phyloP scores from a whole-genome alignment of 139 green algal species.

The Auxenochlorella pyrenoidosa region DNA sequence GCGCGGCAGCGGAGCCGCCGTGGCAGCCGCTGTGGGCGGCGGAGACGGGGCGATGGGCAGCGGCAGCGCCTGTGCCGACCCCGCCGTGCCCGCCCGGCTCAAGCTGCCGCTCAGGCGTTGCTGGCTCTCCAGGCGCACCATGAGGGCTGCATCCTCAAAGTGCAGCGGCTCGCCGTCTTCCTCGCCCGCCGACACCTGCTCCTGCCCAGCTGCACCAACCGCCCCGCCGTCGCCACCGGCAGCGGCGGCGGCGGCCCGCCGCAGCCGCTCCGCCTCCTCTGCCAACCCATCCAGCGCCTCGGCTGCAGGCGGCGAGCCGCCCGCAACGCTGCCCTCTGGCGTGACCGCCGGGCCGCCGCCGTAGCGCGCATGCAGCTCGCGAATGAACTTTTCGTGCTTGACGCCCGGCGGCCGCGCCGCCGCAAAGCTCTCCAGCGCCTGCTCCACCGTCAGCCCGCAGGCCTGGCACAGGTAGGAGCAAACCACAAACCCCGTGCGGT shows the following conservation, averaged over 20 bases:
- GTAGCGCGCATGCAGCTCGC: conserved; percentile 75
- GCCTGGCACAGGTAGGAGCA: conserved; percentile 81
- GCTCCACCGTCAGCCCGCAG: conserved; percentile 68
- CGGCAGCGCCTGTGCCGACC: background rate
- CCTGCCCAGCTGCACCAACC: background rate
- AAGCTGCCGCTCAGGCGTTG: background rate
- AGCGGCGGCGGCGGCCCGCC: background rate
- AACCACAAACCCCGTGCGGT: conserved; percentile 90
- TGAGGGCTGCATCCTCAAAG: conserved; percentile 18
- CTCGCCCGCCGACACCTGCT: background rate
- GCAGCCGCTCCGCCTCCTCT: background rate
- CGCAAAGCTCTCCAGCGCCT: conserved; percentile 79
- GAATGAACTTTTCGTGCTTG: conserved; percentile 83
- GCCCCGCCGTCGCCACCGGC: background rate
- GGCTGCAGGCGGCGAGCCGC: background rate
- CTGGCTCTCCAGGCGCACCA: background rate
- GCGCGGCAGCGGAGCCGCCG: no score
- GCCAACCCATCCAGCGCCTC: background rate
- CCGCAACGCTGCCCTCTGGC: conserved; percentile 5
- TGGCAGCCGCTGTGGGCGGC: background rate
- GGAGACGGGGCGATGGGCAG: background rate
- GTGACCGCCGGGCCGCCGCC: conserved; percentile 17
- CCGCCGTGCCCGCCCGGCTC: background rate
- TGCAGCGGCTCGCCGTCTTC: background rate
- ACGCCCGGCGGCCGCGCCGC: conserved; percentile 77